Evolutionary conservation across 169 alveolate genomes (phyloP).

Genomic region (Plasmodium blacklocki): DNA sequence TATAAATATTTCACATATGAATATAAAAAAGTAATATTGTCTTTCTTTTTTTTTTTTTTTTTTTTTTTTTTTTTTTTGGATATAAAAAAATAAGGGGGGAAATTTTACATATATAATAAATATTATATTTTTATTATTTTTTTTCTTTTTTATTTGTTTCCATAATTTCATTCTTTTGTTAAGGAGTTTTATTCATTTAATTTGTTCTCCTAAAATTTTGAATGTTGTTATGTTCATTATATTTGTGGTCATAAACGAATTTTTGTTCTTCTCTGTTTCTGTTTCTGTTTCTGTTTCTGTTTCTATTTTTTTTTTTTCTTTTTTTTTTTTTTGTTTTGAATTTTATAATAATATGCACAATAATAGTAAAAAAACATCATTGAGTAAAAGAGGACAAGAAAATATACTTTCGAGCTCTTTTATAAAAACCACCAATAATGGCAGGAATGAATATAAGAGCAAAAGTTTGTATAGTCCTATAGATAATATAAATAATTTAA

Average conservation of each 20-base stretch:
- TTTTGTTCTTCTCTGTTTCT: background rate
- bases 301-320: background rate
- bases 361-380: slow-evolving; percentile 8
- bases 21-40: too few species aligned
- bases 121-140: too few species aligned
- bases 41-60: too few species aligned
- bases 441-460: slow-evolving; percentile 24
- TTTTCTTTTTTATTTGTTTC: background rate
- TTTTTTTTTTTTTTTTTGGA: too few species aligned
- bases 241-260: background rate
- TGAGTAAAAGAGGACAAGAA: slow-evolving; percentile 20
- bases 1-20: too few species aligned
- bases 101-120: too few species aligned
- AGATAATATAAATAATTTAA: background rate
- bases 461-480: background rate
- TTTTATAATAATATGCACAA: slow-evolving; percentile 18
- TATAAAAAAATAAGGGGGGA: too few species aligned
- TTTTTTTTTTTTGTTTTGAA: background rate
- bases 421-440: slow-evolving; percentile 8
- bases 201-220: background rate
- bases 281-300: background rate
- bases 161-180: background rate
- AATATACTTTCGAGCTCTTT: background rate
- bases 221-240: background rate
- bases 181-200: background rate